Base-by-base conservation (phyloP, 1,139 yeast species). In the Nakaseomyces delphensis region DNA sequence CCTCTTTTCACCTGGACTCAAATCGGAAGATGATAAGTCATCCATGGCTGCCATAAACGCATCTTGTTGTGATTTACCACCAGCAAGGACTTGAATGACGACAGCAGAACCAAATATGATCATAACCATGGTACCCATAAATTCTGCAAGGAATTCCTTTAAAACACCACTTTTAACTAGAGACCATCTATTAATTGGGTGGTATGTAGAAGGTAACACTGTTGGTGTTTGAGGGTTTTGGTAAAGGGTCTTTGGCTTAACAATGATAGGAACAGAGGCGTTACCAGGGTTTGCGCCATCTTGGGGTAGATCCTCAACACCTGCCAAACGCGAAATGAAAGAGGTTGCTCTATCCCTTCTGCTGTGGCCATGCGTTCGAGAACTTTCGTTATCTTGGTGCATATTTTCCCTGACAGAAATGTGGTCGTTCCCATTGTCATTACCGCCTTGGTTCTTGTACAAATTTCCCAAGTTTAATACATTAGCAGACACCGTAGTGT, bases 81-180 rank as follows among this genome's bases (percentile, higher is more conserved):
- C 57, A 4, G 51, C 43, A 21, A 54, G 57, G 33, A 59, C 65
- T 55, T 72, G 76, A 25, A 73, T 70, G 39, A 67, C 70, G 31
- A 67, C 71, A 39, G 74, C 73, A 46, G 66, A 69, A 49, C 76
- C 76, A 39, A 67, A 62, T 43, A 66, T 48, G 19, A 70, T 62
- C 52, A 73, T 53, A 9, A 70, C 55, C 57, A 69, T 50, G 3
- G 73, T 67, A n/a, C 76, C 76, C 37, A 70, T 52, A 50, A 70
- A 71, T 54, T 73, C 77, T 18, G 77, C 76, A 27, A 61, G 44
- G 39, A 60, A 59, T 42, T 61, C 65, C 38, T 59, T 60, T 40
- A 59, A 46, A 37, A 58, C 54, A 5, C 48, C 48, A 36, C 54
- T 54, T 42, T 60, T 62, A 13, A 57, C 43, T 21, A 56, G 45